phyloP scores from a whole-genome alignment of 108 stramenopile genomes.

The Heterococcus sp. region DNA sequence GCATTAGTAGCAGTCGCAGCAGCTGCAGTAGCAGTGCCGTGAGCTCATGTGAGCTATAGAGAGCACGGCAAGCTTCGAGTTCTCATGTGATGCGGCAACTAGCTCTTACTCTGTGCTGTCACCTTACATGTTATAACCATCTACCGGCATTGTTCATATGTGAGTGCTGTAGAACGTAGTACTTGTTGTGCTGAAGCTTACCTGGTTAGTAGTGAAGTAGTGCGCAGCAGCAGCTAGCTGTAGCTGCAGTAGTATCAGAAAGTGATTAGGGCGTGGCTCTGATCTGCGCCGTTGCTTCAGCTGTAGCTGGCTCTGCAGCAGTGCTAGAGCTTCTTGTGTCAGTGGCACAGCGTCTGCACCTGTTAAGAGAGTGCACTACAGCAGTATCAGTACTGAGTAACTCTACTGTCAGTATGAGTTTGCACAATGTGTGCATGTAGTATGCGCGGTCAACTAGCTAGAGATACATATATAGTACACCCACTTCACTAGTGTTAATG shows the following conservation, averaged over 20 bases:
- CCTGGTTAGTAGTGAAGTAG: constrained; percentile 29
- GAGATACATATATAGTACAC: neutral
- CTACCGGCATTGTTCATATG: no score
- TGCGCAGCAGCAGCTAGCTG: constrained; percentile 34
- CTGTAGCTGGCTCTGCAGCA: constrained; percentile 13
- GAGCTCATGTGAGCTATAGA: no score
- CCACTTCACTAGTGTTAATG: neutral
- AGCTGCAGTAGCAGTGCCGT: no score
- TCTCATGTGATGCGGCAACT: no score
- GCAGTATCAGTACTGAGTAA: neutral
- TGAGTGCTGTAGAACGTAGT: no score
- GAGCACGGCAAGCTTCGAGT: no score
- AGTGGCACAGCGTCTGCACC: no score
- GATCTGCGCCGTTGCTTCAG: neutral
- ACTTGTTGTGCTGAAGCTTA: neutral
- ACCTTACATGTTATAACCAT: no score
- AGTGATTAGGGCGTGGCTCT: constrained; percentile 2
- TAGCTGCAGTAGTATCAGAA: constrained; percentile 21
- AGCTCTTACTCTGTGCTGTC: no score
- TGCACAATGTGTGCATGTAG: neutral
- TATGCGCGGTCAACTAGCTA: neutral
- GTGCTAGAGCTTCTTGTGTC: no score
- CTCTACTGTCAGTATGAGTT: neutral
- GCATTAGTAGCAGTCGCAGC: no score
- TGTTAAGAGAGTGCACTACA: no score